A percentile compares a stretch with the other conserved stretches of the same genome.
Conservation (phyloP, 306 rosid genomes). For the Acacia confusa region DNA sequence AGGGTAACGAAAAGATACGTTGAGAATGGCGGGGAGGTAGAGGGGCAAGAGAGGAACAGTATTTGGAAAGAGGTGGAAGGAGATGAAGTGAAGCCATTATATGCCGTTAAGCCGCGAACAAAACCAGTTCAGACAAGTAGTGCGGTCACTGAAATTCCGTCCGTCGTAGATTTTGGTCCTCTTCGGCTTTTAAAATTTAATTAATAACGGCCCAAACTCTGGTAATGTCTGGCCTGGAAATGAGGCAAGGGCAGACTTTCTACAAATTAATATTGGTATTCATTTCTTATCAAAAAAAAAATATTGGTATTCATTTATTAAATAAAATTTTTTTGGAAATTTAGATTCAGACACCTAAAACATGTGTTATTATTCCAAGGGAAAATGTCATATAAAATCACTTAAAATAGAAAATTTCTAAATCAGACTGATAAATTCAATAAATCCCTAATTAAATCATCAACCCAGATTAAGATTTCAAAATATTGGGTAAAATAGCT, state of each 20-base stretch:
- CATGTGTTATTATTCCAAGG: too few relatives aligned
- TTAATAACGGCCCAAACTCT: not conserved
- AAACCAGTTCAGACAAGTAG: not conserved
- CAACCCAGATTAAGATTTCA: too few relatives aligned
- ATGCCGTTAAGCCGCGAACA: not conserved
- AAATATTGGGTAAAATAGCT: too few relatives aligned
- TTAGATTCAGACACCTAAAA: not conserved
- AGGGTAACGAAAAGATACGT: conserved; percentile 33
- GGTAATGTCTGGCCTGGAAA: not conserved
- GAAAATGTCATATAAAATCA: too few relatives aligned
- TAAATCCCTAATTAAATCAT: too few relatives aligned
- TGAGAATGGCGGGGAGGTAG: conserved; percentile 34
- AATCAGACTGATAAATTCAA: too few relatives aligned
- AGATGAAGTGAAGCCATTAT: conserved; percentile 61
- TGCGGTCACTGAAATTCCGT: not conserved
- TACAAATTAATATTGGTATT: too few relatives aligned
- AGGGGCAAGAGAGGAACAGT: conserved; percentile 36
- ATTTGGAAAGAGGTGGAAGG: conserved; percentile 39
- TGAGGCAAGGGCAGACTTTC: not conserved
- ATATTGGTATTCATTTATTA: too few relatives aligned
- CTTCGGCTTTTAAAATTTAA: not conserved
- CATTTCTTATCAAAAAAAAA: too few relatives aligned
- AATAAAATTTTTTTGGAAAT: not conserved
- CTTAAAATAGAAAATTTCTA: too few relatives aligned
- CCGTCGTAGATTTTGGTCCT: not conserved